Conservation (phyloP, 2,329 filamentous ascomycete genomes). For the Colletotrichum sp. region DNA sequence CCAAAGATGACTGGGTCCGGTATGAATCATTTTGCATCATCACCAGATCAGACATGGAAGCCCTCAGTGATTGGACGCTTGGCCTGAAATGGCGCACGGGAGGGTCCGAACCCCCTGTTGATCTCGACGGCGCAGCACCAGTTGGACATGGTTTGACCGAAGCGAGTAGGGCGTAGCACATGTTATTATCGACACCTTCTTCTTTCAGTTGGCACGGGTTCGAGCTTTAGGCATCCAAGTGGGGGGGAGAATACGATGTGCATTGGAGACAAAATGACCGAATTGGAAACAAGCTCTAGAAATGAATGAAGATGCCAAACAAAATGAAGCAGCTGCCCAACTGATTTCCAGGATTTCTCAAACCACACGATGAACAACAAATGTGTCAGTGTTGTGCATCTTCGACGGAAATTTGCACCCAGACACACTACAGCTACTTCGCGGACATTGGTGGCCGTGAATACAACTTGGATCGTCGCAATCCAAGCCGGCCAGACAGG, state of each 20-base stretch:
- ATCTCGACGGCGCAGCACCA: neutral
- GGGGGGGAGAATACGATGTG: accelerated
- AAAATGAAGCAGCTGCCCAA: neutral
- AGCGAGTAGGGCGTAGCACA: neutral
- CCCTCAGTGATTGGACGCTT: neutral
- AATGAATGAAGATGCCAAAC: neutral
- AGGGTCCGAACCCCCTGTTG: neutral
- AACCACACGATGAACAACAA: neutral
- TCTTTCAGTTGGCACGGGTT: neutral
- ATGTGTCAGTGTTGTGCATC: neutral
- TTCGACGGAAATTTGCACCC: neutral
- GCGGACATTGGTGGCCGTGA: constrained; percentile 25
- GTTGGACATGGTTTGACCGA: neutral
- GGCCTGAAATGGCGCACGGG: neutral
- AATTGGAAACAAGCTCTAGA: neutral
- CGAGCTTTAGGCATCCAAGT: neutral
- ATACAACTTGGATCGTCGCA: constrained; percentile 29
- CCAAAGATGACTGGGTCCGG: neutral
- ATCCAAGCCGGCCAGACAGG: constrained; percentile 28
- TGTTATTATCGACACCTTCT: neutral
- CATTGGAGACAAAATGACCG: neutral
- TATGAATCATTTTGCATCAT: constrained; percentile 14
- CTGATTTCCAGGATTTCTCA: neutral
- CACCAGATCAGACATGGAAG: neutral
- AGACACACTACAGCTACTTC: constrained; percentile 1